Evolutionary conservation across 2,329 filamentous ascomycete genomes (phyloP).

Genomic region (Paraphaeosphaeria sporulosa): DNA sequence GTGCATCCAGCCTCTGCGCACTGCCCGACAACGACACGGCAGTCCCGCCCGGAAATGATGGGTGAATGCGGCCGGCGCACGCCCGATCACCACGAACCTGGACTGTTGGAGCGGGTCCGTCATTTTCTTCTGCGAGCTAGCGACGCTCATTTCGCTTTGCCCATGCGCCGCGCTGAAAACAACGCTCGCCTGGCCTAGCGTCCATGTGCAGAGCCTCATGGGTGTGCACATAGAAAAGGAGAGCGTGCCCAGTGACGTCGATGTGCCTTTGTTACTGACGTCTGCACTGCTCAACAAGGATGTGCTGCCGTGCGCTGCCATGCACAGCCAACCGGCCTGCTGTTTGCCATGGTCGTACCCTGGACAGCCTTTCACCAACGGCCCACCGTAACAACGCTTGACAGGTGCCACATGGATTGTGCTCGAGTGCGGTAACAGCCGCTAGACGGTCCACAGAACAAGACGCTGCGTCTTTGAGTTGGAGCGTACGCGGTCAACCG

Average conservation of each 20-base stretch:
- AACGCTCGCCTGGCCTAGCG: background rate
- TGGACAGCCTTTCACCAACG: background rate
- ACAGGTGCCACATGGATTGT: background rate
- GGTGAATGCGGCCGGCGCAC: background rate
- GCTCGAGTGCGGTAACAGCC: background rate
- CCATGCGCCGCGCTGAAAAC: conserved; percentile 1
- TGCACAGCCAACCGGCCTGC: background rate
- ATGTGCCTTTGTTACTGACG: background rate
- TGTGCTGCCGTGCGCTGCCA: background rate
- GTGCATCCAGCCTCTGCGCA: background rate
- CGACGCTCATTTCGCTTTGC: conserved; percentile 11
- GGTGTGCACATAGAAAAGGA: conserved; percentile 2
- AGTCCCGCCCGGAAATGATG: too few relatives aligned
- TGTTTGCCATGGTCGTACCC: background rate
- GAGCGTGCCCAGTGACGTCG: conserved; percentile 7
- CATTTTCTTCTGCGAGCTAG: conserved; percentile 8
- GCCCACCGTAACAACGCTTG: background rate
- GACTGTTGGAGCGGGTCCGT: background rate
- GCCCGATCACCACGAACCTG: background rate
- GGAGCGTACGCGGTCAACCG: background rate
- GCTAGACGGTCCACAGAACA: too few relatives aligned
- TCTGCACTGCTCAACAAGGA: background rate
- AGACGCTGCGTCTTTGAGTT: background rate
- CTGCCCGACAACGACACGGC: background rate
- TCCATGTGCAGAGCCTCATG: background rate